Evolutionary conservation across 1,284 basidiomycete species (phyloP).

Genomic region (Leucoagaricus sp.): DNA sequence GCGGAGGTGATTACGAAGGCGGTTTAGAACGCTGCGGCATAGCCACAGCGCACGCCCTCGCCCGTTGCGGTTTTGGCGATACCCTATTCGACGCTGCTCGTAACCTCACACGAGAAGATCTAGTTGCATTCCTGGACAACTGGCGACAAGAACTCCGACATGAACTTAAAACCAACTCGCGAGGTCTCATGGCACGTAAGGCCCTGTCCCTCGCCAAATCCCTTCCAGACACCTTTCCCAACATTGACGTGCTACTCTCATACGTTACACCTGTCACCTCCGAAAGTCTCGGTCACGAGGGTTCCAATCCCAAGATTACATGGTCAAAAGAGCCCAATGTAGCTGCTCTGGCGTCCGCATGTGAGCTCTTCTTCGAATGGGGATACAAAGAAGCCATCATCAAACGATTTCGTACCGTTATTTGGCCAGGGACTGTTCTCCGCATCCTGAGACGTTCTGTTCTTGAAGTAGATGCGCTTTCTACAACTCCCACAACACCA

Average conservation of each 20-base stretch:
- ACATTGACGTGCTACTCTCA: constrained; percentile 66
- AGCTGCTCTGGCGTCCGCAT: constrained; percentile 70
- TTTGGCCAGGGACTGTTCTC: constrained; percentile 71
- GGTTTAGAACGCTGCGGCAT: constrained; percentile 67
- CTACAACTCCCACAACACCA: constrained; percentile 40
- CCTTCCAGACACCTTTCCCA: constrained; percentile 65
- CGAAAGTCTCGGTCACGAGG: constrained; percentile 50
- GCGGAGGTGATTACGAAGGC: constrained; percentile 89
- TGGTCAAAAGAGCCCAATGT: constrained; percentile 73
- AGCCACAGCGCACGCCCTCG: constrained; percentile 65
- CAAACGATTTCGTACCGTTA: constrained; percentile 74
- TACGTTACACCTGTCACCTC: constrained; percentile 80
- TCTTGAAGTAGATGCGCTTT: constrained; percentile 42
- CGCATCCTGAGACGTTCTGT: constrained; percentile 64
- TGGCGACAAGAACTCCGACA: constrained; percentile 69
- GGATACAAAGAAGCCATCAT: constrained; percentile 78
- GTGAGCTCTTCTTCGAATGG: constrained; percentile 91
- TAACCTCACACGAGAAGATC: constrained; percentile 44
- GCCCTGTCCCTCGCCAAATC: constrained; percentile 59
- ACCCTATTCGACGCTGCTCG: constrained; percentile 62
- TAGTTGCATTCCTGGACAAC: constrained; percentile 54
- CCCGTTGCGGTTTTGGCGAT: constrained; percentile 72
- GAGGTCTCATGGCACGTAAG: constrained; percentile 61
- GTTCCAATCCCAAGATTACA: constrained; percentile 16
- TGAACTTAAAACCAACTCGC: constrained; percentile 74